Conservation (phyloP, 1,139 yeast genomes). For the Saccharomyces hybrid region DNA sequence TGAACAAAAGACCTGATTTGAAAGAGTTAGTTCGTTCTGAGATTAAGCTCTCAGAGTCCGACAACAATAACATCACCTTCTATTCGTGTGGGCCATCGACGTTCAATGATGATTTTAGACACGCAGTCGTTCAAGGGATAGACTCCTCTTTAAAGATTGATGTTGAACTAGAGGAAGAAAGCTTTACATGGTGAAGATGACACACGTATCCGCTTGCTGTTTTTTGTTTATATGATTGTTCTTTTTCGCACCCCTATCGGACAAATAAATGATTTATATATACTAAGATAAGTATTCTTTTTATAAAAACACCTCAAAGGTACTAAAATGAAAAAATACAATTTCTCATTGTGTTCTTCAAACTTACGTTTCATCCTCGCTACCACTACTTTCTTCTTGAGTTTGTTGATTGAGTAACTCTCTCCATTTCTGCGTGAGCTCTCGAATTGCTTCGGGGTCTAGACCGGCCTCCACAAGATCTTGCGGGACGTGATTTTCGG, state of each 20-base stretch:
- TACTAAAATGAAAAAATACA: background rate
- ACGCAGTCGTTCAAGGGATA: constrained; percentile 26
- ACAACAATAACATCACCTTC: constrained; percentile 22
- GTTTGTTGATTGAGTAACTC: constrained; percentile 32
- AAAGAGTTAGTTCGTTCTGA: constrained; percentile 33
- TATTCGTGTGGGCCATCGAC: constrained; percentile 40
- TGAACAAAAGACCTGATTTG: constrained; percentile 41
- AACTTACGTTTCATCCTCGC: constrained; percentile 6
- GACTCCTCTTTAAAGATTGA: constrained; percentile 27
- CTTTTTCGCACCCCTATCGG: background rate
- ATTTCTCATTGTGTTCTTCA: background rate
- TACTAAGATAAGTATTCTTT: background rate
- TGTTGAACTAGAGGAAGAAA: constrained; percentile 39
- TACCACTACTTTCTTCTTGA: constrained; percentile 18
- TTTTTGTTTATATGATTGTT: background rate
- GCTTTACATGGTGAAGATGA: constrained; percentile 35
- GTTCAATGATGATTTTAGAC: constrained; percentile 37
- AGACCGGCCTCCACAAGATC: constrained; percentile 82
- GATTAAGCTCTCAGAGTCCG: constrained; percentile 20
- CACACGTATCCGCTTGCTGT: background rate
- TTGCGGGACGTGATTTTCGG: constrained; percentile 84
- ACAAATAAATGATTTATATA: background rate
- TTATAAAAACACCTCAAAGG: background rate
- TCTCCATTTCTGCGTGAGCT: constrained; percentile 56
- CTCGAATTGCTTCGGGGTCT: constrained; percentile 56